Evolutionary conservation across 2,329 filamentous ascomycete genomes (phyloP).

Genomic region (Hymenoscyphus infarciens): DNA sequence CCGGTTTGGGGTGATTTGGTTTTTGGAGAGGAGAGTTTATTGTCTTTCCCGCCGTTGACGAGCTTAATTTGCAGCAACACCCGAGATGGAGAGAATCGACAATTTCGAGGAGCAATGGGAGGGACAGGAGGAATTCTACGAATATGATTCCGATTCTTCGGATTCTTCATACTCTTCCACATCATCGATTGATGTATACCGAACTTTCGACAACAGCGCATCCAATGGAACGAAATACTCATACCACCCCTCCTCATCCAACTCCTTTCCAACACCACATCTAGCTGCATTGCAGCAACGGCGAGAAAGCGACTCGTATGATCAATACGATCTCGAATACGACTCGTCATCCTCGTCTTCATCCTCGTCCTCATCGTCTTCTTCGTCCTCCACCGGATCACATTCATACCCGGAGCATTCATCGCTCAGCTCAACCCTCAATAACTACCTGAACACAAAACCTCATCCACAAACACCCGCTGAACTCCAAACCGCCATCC

Average conservation of each 20-base stretch:
- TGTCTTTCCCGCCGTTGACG: background rate
- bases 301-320: background rate
- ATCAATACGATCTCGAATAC: conserved; percentile 7
- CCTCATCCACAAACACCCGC: background rate
- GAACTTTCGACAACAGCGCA: background rate
- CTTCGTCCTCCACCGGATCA: background rate
- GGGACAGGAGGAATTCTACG: background rate
- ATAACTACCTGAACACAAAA: background rate
- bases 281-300: background rate
- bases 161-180: conserved; percentile 1
- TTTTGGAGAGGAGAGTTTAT: background rate
- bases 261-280: background rate
- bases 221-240: background rate
- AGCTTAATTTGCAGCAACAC: background rate
- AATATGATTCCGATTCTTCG: background rate
- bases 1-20: background rate
- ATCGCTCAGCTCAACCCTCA: background rate
- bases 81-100: background rate
- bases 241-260: conserved; percentile 6
- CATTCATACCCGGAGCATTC: background rate
- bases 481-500: background rate
- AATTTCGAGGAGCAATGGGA: conserved; percentile 2
- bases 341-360: conserved; percentile 6
- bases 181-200: background rate
- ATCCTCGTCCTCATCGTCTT: background rate